phyloP scores from a whole-genome alignment of 2,329 filamentous ascomycete species.

The Paradendryphiella salina region DNA sequence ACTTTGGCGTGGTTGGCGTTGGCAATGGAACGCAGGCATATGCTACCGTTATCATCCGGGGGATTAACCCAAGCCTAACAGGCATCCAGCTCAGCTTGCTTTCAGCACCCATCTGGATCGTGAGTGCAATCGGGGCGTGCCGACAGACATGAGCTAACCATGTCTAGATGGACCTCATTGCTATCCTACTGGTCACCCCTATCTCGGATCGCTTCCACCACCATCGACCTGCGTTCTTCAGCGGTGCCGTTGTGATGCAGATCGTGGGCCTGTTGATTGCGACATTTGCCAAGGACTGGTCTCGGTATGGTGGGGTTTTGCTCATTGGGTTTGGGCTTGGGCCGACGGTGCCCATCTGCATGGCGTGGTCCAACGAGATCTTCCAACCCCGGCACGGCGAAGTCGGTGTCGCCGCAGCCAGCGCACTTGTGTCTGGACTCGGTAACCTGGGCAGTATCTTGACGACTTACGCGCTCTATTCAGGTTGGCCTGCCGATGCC shows the following conservation, averaged over 20 bases:
- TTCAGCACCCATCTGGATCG: constrained; percentile 90
- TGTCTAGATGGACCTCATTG: constrained; percentile 77
- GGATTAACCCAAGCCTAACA: constrained; percentile 73
- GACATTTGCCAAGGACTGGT: constrained; percentile 80
- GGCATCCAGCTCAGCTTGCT: constrained; percentile 77
- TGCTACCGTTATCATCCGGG: constrained; percentile 80
- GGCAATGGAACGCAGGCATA: constrained; percentile 90
- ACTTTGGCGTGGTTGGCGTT: constrained; percentile 91
- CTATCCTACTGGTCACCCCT: constrained; percentile 82
- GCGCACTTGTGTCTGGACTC: constrained; percentile 81
- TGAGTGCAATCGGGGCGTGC: constrained; percentile 51
- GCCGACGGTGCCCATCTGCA: constrained; percentile 88
- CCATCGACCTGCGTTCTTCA: constrained; percentile 80
- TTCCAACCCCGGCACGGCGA: constrained; percentile 89
- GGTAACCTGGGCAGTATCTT: constrained; percentile 85
- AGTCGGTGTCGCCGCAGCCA: constrained; percentile 84
- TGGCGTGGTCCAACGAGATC: constrained; percentile 90
- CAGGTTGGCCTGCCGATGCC: constrained; percentile 79
- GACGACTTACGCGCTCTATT: constrained; percentile 87
- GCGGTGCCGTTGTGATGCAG: constrained; percentile 72
- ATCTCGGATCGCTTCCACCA: constrained; percentile 85
- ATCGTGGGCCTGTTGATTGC: constrained; percentile 79
- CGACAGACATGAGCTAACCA: constrained; percentile 11
- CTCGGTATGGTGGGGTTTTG: constrained; percentile 83
- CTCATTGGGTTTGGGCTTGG: constrained; percentile 89